A percentile compares a stretch with the other conserved stretches of the same genome.
Conservation (phyloP, 306 rosid species). For the Acacia crassicarpa region DNA sequence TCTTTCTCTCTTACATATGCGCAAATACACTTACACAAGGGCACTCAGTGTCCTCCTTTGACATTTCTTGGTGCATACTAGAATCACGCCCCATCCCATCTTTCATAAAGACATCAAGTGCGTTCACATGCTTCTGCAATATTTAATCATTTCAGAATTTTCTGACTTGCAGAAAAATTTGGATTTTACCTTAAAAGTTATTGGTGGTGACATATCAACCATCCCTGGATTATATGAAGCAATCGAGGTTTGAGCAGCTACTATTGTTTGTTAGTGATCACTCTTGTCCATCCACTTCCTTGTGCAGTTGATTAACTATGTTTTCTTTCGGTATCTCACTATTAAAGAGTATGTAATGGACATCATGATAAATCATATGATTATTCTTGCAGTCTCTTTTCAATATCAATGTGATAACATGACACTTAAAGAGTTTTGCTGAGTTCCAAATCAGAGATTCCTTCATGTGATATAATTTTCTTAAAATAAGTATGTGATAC, state of each 20-base stretch:
- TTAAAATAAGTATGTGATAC: neutral
- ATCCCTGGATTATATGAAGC: slow-evolving; percentile 80
- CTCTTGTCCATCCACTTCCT: slow-evolving; percentile 17
- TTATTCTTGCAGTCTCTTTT: neutral
- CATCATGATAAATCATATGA: neutral
- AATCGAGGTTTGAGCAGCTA: slow-evolving; percentile 70
- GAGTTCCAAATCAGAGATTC: neutral
- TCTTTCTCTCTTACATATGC: neutral
- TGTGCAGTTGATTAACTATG: slow-evolving; percentile 16
- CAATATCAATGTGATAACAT: slow-evolving; percentile 2
- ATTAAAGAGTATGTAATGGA: slow-evolving; percentile 5
- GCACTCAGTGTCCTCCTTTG: neutral
- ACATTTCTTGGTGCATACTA: slow-evolving; percentile 23
- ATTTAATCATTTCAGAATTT: slow-evolving; percentile 26
- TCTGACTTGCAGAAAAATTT: slow-evolving; percentile 69
- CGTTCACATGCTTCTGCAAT: slow-evolving; percentile 7
- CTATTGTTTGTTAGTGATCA: slow-evolving; percentile 24
- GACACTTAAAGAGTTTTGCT: neutral
- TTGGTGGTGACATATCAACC: slow-evolving; percentile 90
- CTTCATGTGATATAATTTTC: neutral
- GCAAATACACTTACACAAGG: neutral
- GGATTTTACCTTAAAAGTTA: slow-evolving; percentile 84
- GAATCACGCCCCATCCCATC: slow-evolving; percentile 13
- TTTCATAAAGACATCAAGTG: neutral
- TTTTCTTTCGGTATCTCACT: slow-evolving; percentile 9